Percentiles rank a stretch among this genome's conserved stretches.
Evolutionary conservation across 2,329 filamentous ascomycete genomes (phyloP).

Genomic region (Scedosporium dehoogii): DNA sequence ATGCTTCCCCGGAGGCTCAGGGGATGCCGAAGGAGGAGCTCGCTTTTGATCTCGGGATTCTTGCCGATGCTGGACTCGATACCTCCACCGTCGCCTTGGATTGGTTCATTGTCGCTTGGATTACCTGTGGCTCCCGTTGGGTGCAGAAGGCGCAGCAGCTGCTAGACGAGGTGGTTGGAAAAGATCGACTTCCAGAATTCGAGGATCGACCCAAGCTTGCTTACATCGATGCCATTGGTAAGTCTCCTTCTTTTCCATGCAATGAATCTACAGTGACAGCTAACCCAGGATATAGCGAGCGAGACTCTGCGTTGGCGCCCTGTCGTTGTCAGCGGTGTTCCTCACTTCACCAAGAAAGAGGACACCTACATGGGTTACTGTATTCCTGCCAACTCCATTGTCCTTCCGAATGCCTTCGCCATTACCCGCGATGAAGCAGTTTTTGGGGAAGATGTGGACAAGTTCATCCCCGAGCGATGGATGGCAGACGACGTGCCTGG

Average conservation of each 20-base stretch:
- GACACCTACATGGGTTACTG: constrained; percentile 26
- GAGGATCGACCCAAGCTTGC: constrained; percentile 26
- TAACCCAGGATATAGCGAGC: constrained; percentile 16
- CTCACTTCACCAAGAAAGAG: constrained; percentile 25
- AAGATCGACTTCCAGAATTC: constrained; percentile 25
- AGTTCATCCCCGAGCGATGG: constrained; percentile 25
- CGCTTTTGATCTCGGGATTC: constrained; percentile 21
- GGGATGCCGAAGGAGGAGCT: constrained; percentile 18
- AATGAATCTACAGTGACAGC: not conserved
- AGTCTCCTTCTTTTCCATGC: not conserved
- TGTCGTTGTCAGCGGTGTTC: constrained; percentile 23
- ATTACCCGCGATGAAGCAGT: constrained; percentile 24
- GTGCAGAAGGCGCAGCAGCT: constrained; percentile 27
- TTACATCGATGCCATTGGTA: constrained; percentile 28
- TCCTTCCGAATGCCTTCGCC: constrained; percentile 32
- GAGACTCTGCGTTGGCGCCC: constrained; percentile 37
- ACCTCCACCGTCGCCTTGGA: constrained; percentile 18
- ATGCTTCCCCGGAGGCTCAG: constrained; percentile 11
- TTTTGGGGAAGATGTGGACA: constrained; percentile 26
- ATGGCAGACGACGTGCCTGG: constrained; percentile 9
- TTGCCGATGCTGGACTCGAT: constrained; percentile 22
- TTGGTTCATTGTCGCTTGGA: constrained; percentile 22
- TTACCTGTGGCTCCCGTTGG: constrained; percentile 13
- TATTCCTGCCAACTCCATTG: constrained; percentile 31
- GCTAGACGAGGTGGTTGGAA: constrained; percentile 30